Evolutionary conservation across 768 basidiomycete genomes (phyloP).

Genomic region (Hygrocybe coccinea): DNA sequence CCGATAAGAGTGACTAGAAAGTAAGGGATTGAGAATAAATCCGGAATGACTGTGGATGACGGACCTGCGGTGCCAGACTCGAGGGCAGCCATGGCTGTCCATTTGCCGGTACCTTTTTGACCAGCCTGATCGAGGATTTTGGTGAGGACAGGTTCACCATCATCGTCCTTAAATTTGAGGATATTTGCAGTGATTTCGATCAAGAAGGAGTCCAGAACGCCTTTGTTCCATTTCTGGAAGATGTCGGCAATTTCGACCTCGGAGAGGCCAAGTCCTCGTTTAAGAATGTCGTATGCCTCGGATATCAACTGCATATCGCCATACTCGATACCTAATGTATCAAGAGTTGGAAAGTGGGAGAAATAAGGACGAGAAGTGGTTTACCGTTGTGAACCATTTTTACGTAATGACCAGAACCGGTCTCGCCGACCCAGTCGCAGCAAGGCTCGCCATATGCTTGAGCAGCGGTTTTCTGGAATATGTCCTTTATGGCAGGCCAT

Average conservation of each 20-base stretch:
- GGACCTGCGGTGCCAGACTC: conserved; percentile 84
- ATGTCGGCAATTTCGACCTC: conserved; percentile 93
- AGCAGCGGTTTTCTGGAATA: conserved; percentile 97
- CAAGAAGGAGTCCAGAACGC: conserved; percentile 98
- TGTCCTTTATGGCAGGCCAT: conserved; percentile 95
- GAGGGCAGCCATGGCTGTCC: conserved; percentile 96
- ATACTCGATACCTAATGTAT: conserved; percentile 85
- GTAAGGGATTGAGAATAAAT: conserved; percentile 4
- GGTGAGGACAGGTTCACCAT: conserved; percentile 82
- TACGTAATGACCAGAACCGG: conserved; percentile 95
- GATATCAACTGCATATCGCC: conserved; percentile 99
- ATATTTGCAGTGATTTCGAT: conserved; percentile 98
- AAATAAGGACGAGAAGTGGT: conserved; percentile 16
- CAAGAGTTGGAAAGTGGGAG: not conserved
- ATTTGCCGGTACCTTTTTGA: conserved; percentile 99
- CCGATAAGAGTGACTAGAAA: conserved; percentile 91
- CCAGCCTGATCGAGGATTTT: conserved; percentile 97
- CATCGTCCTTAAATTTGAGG: conserved; percentile 94
- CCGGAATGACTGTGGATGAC: conserved; percentile 20
- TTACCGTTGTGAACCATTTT: conserved; percentile 99
- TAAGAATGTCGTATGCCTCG: conserved; percentile 98
- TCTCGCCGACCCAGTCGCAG: conserved; percentile 99
- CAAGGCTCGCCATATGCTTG: conserved; percentile 94
- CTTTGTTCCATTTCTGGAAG: conserved; percentile 94
- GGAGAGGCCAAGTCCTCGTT: conserved; percentile 82